Evolutionary conservation across 1,139 yeast genomes (phyloP), one percentile per base, ranked within the genome.

Genomic region (Hansenula sp.): DNA sequence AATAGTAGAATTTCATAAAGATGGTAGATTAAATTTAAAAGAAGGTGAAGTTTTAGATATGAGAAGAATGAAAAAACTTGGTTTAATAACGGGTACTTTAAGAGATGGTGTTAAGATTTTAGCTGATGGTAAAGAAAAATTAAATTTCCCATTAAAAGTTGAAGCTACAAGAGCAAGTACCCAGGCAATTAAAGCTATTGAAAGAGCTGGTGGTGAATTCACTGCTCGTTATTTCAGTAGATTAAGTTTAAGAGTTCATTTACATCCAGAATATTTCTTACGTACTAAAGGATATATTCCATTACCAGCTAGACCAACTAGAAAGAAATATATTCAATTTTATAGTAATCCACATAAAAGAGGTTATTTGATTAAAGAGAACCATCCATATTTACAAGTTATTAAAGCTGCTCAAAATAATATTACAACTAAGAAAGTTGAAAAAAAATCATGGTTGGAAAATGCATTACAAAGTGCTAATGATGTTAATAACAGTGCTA

Each of bases 91-190:
- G 3, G 94, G 94, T 6, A 63, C 79, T 8, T 65, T 84, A 59
- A 76, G 72, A 48, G 84, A 83, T 53, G 98, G 97, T 38, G 89
- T 92, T 39, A 86, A 87, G 61, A 66, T 90, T 33, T 73, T 90
- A 48, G 92, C 86, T 13, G 77, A 71, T 34, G 94, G 94, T 24
- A 69, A 73, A 43, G 75, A 73, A 39, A 48, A 53, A 7, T 81
- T 78, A 56, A 70, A 65, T 32, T 74, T 80, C 32, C 83, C 87
- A 26, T 67, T 89, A 46, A 74, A 75, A 53, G 75, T 92, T 41
- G 94, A 88, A 56, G 95, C 96, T 6, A 75, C 92, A 12, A 77
- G 75, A 56, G 97, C 97, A 2, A 79, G 96, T 1, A 62, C 65
- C 19, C 72, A 75, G 17, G 96, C 96, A 14, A 82, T 92, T 44